Base-by-base conservation (phyloP, 2,329 filamentous ascomycete genomes). In the Calonectria henricotiae region DNA sequence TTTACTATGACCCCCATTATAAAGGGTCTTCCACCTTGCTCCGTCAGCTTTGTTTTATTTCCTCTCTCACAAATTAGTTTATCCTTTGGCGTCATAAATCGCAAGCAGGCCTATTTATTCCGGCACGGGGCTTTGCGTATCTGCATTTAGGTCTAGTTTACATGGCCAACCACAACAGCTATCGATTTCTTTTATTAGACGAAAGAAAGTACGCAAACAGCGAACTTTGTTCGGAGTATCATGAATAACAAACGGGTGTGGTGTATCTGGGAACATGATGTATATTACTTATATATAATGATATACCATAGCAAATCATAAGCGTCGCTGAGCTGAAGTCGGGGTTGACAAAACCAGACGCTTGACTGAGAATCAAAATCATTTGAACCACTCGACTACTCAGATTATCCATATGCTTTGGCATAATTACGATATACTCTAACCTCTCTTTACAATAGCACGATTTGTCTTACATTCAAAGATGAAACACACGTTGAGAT, bases 41-140 rank as follows among this genome's bases (percentile, higher is more conserved):
- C 17, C 49, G 20, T 8, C 17, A 20, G 9, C 25, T n/a, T 6
- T 12, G 3, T n/a, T 27, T 61, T n/a, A 25, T 23, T 23, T 44
- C 3, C 5, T 30, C 20, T 30, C 27, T 0, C 27, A 12, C n/a
- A 30, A 32, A 44, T 44, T 20, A 20, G 1, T 44, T 51, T 43
- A 20, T 6, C 44, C 44, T 61, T 58, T 27, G 39, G 55, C 55
- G 55, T 43, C 23, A 43, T 30, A 25, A 32, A 20, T 44, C 37
- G 55, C 55, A 61, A 61, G 39, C 55, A 41, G 32, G 55, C 55
- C 37, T 43, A 61, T 61, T 44, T 61, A 27, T 61, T 41, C 27
- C 55, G 51, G 55, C 55, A 61, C 55, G 55, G 55, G 44, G 55
- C 25, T 61, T 61, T 30, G 55, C 39, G 39, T 15, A 43, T 55